Conservation (phyloP, 139 green algal species). For the Dunaliella sp. region DNA sequence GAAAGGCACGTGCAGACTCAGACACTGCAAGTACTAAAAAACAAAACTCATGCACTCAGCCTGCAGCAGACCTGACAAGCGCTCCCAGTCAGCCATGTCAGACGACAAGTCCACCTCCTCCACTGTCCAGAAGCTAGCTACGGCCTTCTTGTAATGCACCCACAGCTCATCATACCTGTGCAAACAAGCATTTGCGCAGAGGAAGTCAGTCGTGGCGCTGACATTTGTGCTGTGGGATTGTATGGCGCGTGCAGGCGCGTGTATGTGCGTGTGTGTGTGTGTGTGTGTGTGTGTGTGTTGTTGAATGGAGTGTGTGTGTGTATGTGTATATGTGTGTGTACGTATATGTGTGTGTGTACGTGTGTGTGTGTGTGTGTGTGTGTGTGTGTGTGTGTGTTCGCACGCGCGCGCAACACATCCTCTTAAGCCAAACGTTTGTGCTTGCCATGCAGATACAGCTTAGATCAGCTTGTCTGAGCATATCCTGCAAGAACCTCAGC, state of each 20-base stretch:
- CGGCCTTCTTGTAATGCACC: conserved; percentile 96
- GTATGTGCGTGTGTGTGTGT: background rate
- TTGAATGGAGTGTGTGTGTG: background rate
- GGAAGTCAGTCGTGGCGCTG: background rate
- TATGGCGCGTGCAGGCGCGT: background rate
- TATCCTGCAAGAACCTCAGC: too few species aligned
- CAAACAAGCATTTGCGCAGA: background rate
- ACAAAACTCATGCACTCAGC: too few species aligned
- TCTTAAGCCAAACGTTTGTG: too few species aligned
- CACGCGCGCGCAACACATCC: too few species aligned
- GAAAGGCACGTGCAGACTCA: too few species aligned
- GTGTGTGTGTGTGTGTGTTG: background rate
- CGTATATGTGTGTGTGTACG: background rate
- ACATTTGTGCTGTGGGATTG: conserved; percentile 15
- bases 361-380: background rate
- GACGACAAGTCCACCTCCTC: conserved; percentile 83
- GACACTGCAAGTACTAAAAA: too few species aligned
- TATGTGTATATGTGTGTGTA: background rate
- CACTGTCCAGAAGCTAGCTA: conserved; percentile 93
- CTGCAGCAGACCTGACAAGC: conserved; percentile 64
- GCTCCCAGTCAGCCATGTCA: conserved; percentile 90
- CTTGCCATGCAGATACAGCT: too few species aligned
- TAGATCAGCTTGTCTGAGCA: too few species aligned
- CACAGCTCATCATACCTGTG: conserved; percentile 66
- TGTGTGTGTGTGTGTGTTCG: too few species aligned